A percentile compares a stretch with the other conserved stretches of the same genome.
phyloP scores from a whole-genome alignment of 129 eudicot species.

The sunflower (Helianthus annuus) region HanXRQr2.0-SUNRISE NC_035435.2:164913292-164913791 shows the following conservation, averaged over 20 bases:
- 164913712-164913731: constrained; percentile 82
- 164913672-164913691: neutral
- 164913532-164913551: constrained; percentile 86
- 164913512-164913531: constrained; percentile 59
- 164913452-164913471: neutral
- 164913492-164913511: constrained; percentile 6
- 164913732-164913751: constrained; percentile 79
- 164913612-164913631: constrained; percentile 85
- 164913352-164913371: neutral
- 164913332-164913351: neutral
- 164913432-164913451: neutral
- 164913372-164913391: neutral
- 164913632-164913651: constrained; percentile 25
- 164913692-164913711: constrained; percentile 35
- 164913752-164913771: constrained; percentile 75
- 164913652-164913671: constrained; percentile 16
- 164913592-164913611: constrained; percentile 76
- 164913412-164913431: neutral
- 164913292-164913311: neutral
- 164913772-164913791: constrained; percentile 66
- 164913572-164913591: constrained; percentile 63
- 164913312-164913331: neutral
- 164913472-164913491: neutral
- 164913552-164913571: constrained; percentile 82
- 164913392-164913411: neutral